Base-by-base conservation (phyloP, 495 filamentous ascomycete genomes). In the Cercophora newfieldiana region DNA sequence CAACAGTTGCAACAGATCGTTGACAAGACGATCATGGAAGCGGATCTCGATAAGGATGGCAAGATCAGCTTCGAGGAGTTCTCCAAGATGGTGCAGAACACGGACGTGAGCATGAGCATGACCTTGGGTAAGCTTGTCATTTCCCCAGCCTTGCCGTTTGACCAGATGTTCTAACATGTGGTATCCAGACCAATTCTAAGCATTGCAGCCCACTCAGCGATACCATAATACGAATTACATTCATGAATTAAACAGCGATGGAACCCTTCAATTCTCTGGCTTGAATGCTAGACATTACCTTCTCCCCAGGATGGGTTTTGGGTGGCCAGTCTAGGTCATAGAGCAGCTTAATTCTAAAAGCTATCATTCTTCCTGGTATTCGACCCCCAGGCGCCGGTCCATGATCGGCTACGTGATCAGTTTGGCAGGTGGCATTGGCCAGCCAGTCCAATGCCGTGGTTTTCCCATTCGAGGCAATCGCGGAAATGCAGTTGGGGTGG, bases 1-100 rank as follows among this genome's bases (percentile, higher is more conserved):
- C 90, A 96, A 80, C 95, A 99, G 80, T 81, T 99, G 79, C 95
- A 99, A 80, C 95, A 94, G 83, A 93, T 93, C 68, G 95, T 99
- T 66, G 95, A 99, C 81, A 99, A 99, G 87, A 99, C 95, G 59
- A 99, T 99, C 74, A 98, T 98, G 95, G 95, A 99, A 81, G 96
- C 95, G 51, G 95, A 99, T 78, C 86, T 91, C 72, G 96, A 99
- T 78, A 85, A 87, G 49, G 95, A 99, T 79, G 95, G 95, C 69
- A 96, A 96, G 84, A 98, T 99, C 81, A 96, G 91, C 81, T 99
- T 99, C 72, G 93, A 97, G 82, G 95, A 99, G 84, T 99, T 99
- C 79, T 92, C 87, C 57, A 91, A 94, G 79, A 97, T 99, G 96
- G 96, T 99, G 55, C 94, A 97, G 84, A 96, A 90, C 75, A 99